Evolutionary conservation across 179 eudicot genomes (phyloP), one percentile per base, ranked within the genome.

Genomic region (Nepenthes alata): DNA sequence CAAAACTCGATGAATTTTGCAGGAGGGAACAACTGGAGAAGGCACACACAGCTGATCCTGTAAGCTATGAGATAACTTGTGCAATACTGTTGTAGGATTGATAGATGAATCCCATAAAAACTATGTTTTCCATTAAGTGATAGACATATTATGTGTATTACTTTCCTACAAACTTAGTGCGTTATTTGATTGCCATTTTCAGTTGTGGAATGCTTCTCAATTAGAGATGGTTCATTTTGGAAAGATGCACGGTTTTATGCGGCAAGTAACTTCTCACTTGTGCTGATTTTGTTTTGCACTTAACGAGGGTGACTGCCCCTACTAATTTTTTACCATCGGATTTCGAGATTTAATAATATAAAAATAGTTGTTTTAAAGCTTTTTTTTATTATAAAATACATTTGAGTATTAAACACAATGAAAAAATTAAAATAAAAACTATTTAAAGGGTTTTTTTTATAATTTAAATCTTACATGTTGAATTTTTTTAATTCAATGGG

Each of bases 171-270:
- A 25, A 25, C 25, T 25, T 25, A 25, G 25, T 25, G 25, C 25
- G 25, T 25, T 25, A 25, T 25, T 61, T 61, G 0, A n/a, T 47
- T 60, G 37, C 12, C 49, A 56, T 78, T 25, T 77, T 64, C 94
- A 94, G 99, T 85, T 94, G 13, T 94, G 99, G 99, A 94, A 94
- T 78, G 97, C 99, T 72, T 90, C 96, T 70, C 99, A 94, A 72
- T 69, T 85, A 82, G 96, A 94, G 79, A 79, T 94, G 96, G 95
- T 94, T 67, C 81, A 86, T 69, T 36, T 47, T 64, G 99, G 99
- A 61, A 94, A 94, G 79, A 87, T 94, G 91, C 99, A 94, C 70
- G 99, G 99, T 49, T 94, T 82, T 70, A 94, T 94, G 99, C 85
- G 99, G 97, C 68, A 85, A 80, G 83, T 74, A 67, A 70, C 72